These are phyloP conservation scores for Populus tremula DNA, from an alignment of 345 rosid genomes.

Conservation along the genomic window DNA sequence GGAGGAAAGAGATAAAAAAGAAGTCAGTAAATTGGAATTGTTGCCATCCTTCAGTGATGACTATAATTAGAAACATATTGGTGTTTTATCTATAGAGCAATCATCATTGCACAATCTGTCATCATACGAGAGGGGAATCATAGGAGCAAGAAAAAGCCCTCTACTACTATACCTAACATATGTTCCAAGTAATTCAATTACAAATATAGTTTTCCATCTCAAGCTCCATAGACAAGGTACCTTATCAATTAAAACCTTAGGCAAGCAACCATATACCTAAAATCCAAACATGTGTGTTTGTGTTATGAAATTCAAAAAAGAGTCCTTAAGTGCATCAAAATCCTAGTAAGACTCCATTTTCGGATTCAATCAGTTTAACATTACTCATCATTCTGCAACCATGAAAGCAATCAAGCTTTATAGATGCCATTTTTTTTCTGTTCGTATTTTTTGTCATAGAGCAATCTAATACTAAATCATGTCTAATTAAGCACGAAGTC, in stretches of 20 bases:
- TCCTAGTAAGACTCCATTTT: background rate
- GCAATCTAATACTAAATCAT: background rate
- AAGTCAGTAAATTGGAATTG: background rate
- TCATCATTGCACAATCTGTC: background rate
- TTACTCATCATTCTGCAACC: background rate
- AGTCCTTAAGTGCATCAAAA: background rate
- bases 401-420: too few relatives aligned
- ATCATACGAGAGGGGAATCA: background rate
- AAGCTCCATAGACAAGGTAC: background rate
- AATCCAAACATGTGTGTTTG: too few relatives aligned
- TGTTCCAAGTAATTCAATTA: background rate
- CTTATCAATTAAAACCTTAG: background rate
- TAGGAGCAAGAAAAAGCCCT: background rate
- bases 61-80: background rate
- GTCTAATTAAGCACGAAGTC: background rate
- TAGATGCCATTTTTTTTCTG: too few relatives aligned
- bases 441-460: background rate
- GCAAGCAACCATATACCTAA: background rate
- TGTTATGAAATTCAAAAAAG: too few relatives aligned
- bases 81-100: background rate
- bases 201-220: background rate
- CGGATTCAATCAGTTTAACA: background rate
- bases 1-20: background rate
- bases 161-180: background rate
- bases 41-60: background rate